Percentiles rank a stretch among this genome's conserved stretches.
These are phyloP conservation scores for Lipomyces oligophaga DNA, from an alignment of 805 yeast genomes.

Conservation along the genomic window DNA sequence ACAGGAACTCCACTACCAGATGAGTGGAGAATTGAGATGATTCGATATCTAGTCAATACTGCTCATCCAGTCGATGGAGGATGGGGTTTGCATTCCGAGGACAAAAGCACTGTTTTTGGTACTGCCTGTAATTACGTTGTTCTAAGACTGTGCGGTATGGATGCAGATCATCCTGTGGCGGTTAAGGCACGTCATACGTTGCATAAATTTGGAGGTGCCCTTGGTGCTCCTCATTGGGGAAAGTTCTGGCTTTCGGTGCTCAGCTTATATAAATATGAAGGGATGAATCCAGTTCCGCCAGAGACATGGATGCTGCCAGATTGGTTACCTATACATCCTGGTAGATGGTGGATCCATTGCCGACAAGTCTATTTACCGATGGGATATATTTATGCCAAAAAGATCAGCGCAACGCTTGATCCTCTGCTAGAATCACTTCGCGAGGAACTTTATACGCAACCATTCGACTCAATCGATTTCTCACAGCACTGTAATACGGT, in stretches of 20 bases:
- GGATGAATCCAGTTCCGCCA: conserved; percentile 97
- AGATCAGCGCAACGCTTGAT: conserved; percentile 53
- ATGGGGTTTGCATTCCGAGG: conserved; percentile 94
- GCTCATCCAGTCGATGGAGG: conserved; percentile 99
- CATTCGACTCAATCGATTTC: conserved; percentile 67
- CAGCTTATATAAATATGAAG: conserved; percentile 87
- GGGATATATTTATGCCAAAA: conserved; percentile 67
- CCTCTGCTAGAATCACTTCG: conserved; percentile 66
- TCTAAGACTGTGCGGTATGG: conserved; percentile 76
- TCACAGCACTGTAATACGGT: conserved; percentile 70
- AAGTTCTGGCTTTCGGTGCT: conserved; percentile 82
- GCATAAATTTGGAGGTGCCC: conserved; percentile 78
- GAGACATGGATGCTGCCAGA: conserved; percentile 90
- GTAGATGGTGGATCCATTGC: conserved; percentile 98
- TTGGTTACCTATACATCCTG: conserved; percentile 80
- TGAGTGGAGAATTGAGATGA: conserved; percentile 62
- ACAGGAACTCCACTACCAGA: conserved; percentile 66
- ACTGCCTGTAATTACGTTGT: conserved; percentile 81
- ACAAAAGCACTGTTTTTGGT: conserved; percentile 93
- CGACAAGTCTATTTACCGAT: conserved; percentile 85
- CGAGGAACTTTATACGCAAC: conserved; percentile 66
- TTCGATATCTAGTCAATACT: conserved; percentile 81
- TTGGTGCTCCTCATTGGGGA: conserved; percentile 95
- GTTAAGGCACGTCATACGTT: conserved; percentile 70
- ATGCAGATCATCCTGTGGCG: conserved; percentile 71